phyloP scores from a whole-genome alignment of 2,329 filamentous ascomycete species.

The Phyllosticta citribraziliensis region DNA sequence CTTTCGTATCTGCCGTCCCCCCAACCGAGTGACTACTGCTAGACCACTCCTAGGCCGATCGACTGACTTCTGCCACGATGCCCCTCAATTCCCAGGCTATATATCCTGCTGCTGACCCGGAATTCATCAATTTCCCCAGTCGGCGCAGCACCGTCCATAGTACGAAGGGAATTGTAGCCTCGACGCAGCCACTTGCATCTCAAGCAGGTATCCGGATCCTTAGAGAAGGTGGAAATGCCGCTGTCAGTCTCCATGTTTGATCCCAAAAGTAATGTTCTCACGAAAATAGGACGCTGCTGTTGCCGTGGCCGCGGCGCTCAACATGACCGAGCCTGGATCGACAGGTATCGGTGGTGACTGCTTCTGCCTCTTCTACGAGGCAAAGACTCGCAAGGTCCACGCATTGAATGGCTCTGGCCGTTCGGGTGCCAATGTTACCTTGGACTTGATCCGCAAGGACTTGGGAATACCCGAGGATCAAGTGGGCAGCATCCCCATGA shows the following conservation, averaged over 20 bases:
- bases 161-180: constrained; percentile 82
- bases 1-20: background rate
- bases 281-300: constrained; percentile 75
- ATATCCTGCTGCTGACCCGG: constrained; percentile 39
- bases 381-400: constrained; percentile 67
- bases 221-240: constrained; percentile 84
- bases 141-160: constrained; percentile 88
- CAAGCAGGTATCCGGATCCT: constrained; percentile 79
- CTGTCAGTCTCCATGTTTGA: constrained; percentile 42
- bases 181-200: constrained; percentile 79
- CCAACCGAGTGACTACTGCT: background rate
- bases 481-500: constrained; percentile 56
- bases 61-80: constrained; percentile 23
- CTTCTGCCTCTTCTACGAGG: constrained; percentile 90
- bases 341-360: constrained; percentile 96
- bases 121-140: constrained; percentile 61
- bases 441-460: constrained; percentile 60
- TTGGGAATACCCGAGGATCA: constrained; percentile 54
- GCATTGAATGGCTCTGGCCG: constrained; percentile 93
- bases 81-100: constrained; percentile 38
- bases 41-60: background rate
- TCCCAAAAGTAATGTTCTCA: background rate
- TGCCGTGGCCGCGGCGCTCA: constrained; percentile 83
- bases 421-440: constrained; percentile 56
- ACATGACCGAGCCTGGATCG: constrained; percentile 84